phyloP scores from a whole-genome alignment of 768 basidiomycete species.

The Boletus sp. region DNA sequence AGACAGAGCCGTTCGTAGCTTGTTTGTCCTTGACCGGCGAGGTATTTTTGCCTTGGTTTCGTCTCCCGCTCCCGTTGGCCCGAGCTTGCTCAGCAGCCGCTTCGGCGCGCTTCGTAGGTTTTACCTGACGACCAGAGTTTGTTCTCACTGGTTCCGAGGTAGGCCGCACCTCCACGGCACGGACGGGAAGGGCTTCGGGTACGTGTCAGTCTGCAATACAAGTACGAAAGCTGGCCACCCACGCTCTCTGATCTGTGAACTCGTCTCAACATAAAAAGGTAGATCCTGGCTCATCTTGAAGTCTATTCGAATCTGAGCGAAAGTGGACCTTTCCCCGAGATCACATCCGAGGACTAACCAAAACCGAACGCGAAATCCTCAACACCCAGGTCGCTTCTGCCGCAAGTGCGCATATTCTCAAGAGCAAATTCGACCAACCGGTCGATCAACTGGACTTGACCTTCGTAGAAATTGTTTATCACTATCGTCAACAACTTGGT shows the following conservation, averaged over 20 bases:
- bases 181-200: slow-evolving; percentile 12
- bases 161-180: neutral
- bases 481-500: slow-evolving; percentile 28
- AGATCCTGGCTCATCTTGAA: slow-evolving; percentile 31
- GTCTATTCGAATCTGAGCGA: slow-evolving; percentile 14
- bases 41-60: slow-evolving; percentile 4
- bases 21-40: neutral
- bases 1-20: neutral
- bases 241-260: slow-evolving; percentile 27
- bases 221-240: neutral
- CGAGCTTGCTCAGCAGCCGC: slow-evolving; percentile 5
- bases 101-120: slow-evolving; percentile 17
- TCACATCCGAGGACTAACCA: slow-evolving; percentile 15
- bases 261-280: slow-evolving; percentile 27
- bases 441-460: slow-evolving; percentile 27
- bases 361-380: slow-evolving; percentile 31
- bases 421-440: slow-evolving; percentile 24
- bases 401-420: slow-evolving; percentile 19
- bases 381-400: slow-evolving; percentile 15
- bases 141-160: slow-evolving; percentile 15
- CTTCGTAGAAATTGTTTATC: slow-evolving; percentile 31
- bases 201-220: slow-evolving; percentile 2
- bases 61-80: neutral
- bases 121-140: slow-evolving; percentile 24
- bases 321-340: neutral